Percentiles rank a stretch among this genome's conserved stretches.
phyloP scores from a whole-genome alignment of 306 rosid species.

The Morella rubra region DNA sequence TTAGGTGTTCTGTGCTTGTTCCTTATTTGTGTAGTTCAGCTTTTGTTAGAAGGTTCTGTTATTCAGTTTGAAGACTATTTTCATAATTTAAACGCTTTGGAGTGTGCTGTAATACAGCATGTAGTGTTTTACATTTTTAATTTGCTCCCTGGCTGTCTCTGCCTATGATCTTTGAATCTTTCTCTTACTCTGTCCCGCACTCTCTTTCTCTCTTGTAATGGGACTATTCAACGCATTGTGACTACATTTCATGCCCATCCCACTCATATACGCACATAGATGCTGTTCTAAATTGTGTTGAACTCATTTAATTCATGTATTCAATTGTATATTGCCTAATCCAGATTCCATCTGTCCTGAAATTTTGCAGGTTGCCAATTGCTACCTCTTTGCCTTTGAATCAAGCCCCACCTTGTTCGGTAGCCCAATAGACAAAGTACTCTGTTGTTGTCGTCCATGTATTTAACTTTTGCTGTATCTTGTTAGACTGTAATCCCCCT shows the following conservation, averaged over 20 bases:
- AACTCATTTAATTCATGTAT: no score
- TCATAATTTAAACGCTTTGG: background rate
- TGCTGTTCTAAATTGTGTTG: background rate
- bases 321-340: background rate
- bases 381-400: conserved; percentile 9
- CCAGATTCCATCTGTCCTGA: conserved; percentile 1
- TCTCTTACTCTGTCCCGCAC: no score
- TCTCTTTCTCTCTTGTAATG: no score
- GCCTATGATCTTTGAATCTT: background rate
- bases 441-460: background rate
- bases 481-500: background rate
- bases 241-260: no score
- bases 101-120: background rate
- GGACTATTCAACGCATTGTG: no score
- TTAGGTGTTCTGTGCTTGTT: background rate
- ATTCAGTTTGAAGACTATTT: background rate
- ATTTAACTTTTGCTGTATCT: background rate
- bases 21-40: background rate
- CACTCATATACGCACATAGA: background rate
- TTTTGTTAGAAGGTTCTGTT: background rate
- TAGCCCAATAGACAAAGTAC: conserved; percentile 22
- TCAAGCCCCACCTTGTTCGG: conserved; percentile 28
- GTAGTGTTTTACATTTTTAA: background rate
- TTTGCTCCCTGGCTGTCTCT: background rate
- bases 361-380: conserved; percentile 34